Evolutionary conservation across 805 yeast genomes (phyloP), one percentile per base, ranked within the genome.

Genomic region (Ogataea siamensis): DNA sequence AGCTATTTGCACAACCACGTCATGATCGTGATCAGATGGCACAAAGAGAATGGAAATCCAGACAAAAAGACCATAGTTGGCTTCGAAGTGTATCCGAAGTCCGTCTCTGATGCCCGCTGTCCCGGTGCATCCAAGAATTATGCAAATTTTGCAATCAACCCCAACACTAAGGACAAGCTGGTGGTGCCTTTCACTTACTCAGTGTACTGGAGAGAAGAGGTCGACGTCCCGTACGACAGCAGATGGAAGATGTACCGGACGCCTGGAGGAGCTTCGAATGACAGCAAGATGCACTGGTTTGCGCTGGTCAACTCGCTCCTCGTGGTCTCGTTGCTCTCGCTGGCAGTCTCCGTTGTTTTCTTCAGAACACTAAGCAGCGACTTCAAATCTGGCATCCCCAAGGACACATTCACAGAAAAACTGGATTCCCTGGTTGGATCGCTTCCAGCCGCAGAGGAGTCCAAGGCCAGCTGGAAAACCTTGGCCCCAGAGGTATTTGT

Each of bases 171-270:
- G 7, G 69, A 65, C 9, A 51, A 58, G n/a, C 54, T 64, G 1
- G 54, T 68, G 24, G 73, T 87, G 22, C 89, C 91, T 3, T 87
- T 78, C 61, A 83, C 96, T 1, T 88, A 87, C 51, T 77, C 95
- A 1, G 87, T 88, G 3, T 83, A 83, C 54, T 87, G 95, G 94
- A 70, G 93, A 57, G 94, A 87, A 56, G 95, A 87, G 43, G 64
- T 66, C 28, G 71, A 76, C 2, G 66, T 84, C 16, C 71, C 73
- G 17, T 83, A 87, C 73, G 69, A 71, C 34, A 68, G 78, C 42
- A 68, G 96, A 49, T 86, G 94, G 93, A 77, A 76, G 30, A 62
- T 81, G 49, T 87, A 81, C 58, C 42, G 50, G 17, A 46, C 50
- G 12, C 56, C 61, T 19, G 53, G 52, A 10, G 37, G 39, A 4